These are phyloP conservation scores for Populus alba DNA, from an alignment of 345 rosid species.

Conservation along the genomic window DNA sequence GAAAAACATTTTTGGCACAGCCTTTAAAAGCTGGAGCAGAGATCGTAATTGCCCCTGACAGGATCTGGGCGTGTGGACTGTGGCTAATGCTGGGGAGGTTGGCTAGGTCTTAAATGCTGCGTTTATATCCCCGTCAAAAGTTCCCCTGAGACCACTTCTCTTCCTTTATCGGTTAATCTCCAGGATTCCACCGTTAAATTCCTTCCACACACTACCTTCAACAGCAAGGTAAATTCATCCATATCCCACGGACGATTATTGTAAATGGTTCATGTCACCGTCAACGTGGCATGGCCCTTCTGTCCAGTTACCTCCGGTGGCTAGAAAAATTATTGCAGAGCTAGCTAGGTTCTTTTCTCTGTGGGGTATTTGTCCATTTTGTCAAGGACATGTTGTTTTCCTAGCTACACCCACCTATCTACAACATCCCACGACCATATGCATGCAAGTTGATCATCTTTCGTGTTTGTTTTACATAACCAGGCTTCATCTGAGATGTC, in stretches of 20 bases:
- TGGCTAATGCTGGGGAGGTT: not conserved
- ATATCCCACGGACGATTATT: not conserved
- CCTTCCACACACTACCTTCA: not conserved
- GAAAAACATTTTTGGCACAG: not conserved
- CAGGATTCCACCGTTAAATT: not conserved
- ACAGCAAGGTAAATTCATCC: not conserved
- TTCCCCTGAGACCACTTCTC: not conserved
- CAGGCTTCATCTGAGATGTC: conserved; percentile 1
- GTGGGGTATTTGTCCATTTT: conserved; percentile 17
- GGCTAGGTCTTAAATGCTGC: not conserved
- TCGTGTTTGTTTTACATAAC: conserved; percentile 11
- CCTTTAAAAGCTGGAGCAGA: not conserved
- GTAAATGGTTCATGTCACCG: not conserved
- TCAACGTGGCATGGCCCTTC: too few species aligned
- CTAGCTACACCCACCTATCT: not conserved
- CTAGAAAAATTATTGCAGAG: conserved; percentile 1
- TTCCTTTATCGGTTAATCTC: not conserved
- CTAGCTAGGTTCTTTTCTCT: not conserved
- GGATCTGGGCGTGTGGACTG: not conserved
- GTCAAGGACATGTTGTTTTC: conserved; percentile 16
- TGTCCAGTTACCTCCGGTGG: not conserved
- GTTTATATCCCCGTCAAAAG: not conserved
- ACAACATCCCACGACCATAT: not conserved
- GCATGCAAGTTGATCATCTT: not conserved
- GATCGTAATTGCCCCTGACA: not conserved